Percentiles rank a stretch among this genome's conserved stretches.
Conservation (phyloP, 352 stramenopile genomes). For the Phytophthora kernoviae region DNA sequence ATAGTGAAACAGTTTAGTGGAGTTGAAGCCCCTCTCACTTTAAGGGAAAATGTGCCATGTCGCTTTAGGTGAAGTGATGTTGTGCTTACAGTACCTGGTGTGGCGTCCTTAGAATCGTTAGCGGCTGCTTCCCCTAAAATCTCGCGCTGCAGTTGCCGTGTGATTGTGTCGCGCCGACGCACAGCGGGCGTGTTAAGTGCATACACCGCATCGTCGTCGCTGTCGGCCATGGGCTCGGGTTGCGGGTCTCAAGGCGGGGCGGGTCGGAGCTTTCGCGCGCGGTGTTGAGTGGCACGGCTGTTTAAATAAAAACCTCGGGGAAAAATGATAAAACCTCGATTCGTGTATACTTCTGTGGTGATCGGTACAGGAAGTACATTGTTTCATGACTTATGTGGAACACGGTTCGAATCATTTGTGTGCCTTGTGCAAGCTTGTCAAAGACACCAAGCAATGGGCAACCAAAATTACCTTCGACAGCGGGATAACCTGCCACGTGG, state of each 20-base stretch:
- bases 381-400: no score
- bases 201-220: constrained; percentile 26
- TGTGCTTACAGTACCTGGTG: background rate
- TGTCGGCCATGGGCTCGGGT: constrained; percentile 17
- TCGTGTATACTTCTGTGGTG: no score
- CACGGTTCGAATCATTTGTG: no score
- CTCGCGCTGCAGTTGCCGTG: constrained; percentile 65
- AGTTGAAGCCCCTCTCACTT: no score
- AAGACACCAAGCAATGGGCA: constrained; percentile 96
- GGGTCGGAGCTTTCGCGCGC: background rate
- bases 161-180: constrained; percentile 51
- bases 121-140: constrained; percentile 43
- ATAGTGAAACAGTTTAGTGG: no score
- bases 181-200: constrained; percentile 36
- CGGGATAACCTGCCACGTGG: no score
- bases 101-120: background rate
- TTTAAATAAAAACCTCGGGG: no score
- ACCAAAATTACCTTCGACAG: constrained; percentile 98
- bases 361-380: no score
- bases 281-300: no score
- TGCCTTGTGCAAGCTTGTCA: constrained; percentile 94
- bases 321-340: no score
- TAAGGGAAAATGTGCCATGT: no score
- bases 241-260: background rate
- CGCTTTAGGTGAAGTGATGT: background rate